phyloP scores from a whole-genome alignment of 257 asterid species.

The Fraxinus pennsylvanica region DNA sequence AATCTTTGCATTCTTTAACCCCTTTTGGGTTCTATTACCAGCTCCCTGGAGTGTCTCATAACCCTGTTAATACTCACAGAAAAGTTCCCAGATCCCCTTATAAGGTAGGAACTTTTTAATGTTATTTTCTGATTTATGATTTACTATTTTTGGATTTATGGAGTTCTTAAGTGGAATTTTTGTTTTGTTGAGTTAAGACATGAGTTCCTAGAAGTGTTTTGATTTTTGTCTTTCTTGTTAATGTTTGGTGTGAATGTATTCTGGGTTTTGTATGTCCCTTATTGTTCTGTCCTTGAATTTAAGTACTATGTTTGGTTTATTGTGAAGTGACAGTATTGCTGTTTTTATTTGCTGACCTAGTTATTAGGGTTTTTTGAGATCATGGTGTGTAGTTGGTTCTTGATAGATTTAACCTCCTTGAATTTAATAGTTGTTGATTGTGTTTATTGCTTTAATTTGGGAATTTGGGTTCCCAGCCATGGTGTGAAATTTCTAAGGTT shows the following conservation, averaged over 20 bases:
- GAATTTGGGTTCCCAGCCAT: too few species aligned
- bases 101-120: slow-evolving; percentile 48
- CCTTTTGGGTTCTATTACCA: slow-evolving; percentile 82
- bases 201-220: neutral
- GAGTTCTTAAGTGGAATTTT: neutral
- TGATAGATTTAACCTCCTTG: neutral
- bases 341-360: neutral
- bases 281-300: neutral
- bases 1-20: slow-evolving; percentile 57
- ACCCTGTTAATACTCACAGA: slow-evolving; percentile 76
- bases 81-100: slow-evolving; percentile 83
- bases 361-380: neutral
- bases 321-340: neutral
- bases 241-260: neutral
- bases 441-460: neutral
- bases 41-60: slow-evolving; percentile 73
- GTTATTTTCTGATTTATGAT: neutral
- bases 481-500: too few species aligned
- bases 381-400: neutral
- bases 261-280: neutral
- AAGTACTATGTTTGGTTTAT: neutral
- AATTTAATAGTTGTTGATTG: neutral
- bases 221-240: neutral
- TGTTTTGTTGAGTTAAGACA: neutral
- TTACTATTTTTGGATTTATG: neutral